A percentile compares a stretch with the other conserved stretches of the same genome.
These are phyloP conservation scores for Tephrocybe sp. DNA, from an alignment of 768 basidiomycete species.

Conservation along the genomic window DNA sequence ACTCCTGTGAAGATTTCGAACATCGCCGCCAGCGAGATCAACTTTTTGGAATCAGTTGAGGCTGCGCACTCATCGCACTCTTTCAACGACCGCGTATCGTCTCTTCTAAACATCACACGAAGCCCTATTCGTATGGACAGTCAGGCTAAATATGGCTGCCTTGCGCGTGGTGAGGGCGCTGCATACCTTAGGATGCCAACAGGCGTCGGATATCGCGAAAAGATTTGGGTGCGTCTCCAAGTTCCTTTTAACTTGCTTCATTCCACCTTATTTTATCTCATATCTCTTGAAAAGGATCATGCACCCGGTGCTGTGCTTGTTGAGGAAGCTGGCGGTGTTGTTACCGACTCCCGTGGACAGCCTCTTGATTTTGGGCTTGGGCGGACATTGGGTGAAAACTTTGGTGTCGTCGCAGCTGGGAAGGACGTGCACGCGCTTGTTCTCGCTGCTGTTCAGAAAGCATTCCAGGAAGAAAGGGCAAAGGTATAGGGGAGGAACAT, in stretches of 20 bases:
- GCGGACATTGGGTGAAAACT: conserved; percentile 81
- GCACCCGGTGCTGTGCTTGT: conserved; percentile 84
- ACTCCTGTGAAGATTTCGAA: conserved; percentile 51
- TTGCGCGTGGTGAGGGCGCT: conserved; percentile 84
- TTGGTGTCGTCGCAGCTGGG: conserved; percentile 82
- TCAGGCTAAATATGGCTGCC: conserved; percentile 91
- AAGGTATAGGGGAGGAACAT: conserved; percentile 26
- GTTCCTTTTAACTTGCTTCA: too few relatives aligned
- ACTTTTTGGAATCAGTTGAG: conserved; percentile 91
- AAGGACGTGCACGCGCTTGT: conserved; percentile 67
- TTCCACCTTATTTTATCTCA: not conserved
- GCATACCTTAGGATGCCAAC: conserved; percentile 81
- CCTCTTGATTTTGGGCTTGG: conserved; percentile 86
- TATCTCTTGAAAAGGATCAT: conserved; percentile 62
- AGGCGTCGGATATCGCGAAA: conserved; percentile 78
- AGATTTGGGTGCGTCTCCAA: conserved; percentile 84
- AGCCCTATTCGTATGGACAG: conserved; percentile 86
- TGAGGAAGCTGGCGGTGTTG: conserved; percentile 85
- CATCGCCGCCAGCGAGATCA: conserved; percentile 45
- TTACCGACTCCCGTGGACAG: conserved; percentile 79
- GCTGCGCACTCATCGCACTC: conserved; percentile 86
- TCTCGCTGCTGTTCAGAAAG: conserved; percentile 70
- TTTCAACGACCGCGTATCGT: conserved; percentile 73
- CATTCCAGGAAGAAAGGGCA: conserved; percentile 32
- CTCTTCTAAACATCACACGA: conserved; percentile 61